A percentile compares a stretch with the other conserved stretches of the same genome.
Conservation (phyloP, 306 rosid species). For the Clitoria ternatea region DNA sequence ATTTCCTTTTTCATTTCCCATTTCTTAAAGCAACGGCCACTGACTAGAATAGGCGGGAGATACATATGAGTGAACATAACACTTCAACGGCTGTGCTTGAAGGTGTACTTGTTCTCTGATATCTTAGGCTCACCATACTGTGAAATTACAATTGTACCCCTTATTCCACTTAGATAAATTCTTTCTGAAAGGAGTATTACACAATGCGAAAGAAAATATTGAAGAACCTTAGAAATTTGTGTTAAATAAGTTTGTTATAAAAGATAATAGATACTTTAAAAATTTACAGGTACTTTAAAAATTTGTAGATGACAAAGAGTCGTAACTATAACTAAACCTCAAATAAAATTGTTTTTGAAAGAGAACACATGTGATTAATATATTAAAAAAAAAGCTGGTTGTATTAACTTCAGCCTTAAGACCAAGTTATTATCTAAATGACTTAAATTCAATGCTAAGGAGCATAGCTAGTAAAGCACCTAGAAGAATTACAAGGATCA, state of each 20-base stretch:
- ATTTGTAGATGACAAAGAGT: no score
- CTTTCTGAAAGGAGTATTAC: background rate
- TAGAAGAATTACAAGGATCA: no score
- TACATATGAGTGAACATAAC: slow-evolving; percentile 36
- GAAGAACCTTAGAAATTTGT: background rate
- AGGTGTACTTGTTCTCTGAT: slow-evolving; percentile 36
- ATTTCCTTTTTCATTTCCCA: slow-evolving; percentile 39
- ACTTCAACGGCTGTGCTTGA: slow-evolving; percentile 35
- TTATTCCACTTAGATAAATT: background rate
- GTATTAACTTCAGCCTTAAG: no score
- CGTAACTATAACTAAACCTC: no score
- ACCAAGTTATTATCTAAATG: no score
- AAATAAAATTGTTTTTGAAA: no score
- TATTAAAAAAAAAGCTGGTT: no score
- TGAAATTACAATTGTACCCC: slow-evolving; percentile 29
- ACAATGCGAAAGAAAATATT: background rate
- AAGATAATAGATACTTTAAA: background rate
- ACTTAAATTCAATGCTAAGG: no score
- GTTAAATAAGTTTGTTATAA: background rate
- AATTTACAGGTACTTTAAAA: no score
- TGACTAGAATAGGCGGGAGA: slow-evolving; percentile 39
- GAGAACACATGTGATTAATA: no score
- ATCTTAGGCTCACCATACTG: slow-evolving; percentile 18
- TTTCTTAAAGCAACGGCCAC: slow-evolving; percentile 67
- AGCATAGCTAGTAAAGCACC: no score